Percentiles rank a stretch among this genome's conserved stretches.
These are phyloP conservation scores for Porogramme epimiltina DNA, from an alignment of 1,284 basidiomycete genomes.

Conservation along the genomic window DNA sequence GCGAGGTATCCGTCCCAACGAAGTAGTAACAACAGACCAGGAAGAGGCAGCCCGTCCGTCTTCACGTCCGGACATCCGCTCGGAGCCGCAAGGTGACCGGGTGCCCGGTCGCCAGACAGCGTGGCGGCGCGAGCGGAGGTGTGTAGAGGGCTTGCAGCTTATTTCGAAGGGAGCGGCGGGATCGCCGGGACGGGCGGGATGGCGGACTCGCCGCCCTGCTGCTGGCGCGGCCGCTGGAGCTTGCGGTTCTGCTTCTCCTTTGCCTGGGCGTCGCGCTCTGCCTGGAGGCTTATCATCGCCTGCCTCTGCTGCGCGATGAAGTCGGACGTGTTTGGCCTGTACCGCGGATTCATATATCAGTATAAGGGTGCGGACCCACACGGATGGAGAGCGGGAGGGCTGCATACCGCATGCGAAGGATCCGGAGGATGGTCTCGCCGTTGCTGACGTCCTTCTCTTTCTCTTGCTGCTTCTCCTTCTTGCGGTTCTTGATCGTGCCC, in stretches of 20 bases:
- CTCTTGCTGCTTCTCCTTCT: constrained; percentile 87
- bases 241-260: constrained; percentile 60
- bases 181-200: constrained; percentile 27
- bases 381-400: background rate
- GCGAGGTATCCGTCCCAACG: constrained; percentile 25
- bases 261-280: constrained; percentile 66
- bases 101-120: too few relatives aligned
- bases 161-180: constrained; percentile 25
- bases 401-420: constrained; percentile 89
- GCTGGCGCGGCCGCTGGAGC: constrained; percentile 33
- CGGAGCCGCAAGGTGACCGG: too few relatives aligned
- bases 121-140: background rate
- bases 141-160: background rate
- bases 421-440: constrained; percentile 90
- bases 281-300: constrained; percentile 74
- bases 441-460: constrained; percentile 60
- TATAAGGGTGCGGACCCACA: background rate
- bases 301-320: constrained; percentile 89
- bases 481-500: constrained; percentile 94
- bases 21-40: background rate
- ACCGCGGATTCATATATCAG: background rate
- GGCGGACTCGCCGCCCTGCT: constrained; percentile 23
- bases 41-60: too few relatives aligned
- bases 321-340: constrained; percentile 79
- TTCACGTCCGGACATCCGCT: too few relatives aligned